Percentiles rank a stretch among this genome's conserved stretches.
Evolutionary conservation across 2,329 filamentous ascomycete species (phyloP).

Genomic region (Talaromyces sp.): DNA sequence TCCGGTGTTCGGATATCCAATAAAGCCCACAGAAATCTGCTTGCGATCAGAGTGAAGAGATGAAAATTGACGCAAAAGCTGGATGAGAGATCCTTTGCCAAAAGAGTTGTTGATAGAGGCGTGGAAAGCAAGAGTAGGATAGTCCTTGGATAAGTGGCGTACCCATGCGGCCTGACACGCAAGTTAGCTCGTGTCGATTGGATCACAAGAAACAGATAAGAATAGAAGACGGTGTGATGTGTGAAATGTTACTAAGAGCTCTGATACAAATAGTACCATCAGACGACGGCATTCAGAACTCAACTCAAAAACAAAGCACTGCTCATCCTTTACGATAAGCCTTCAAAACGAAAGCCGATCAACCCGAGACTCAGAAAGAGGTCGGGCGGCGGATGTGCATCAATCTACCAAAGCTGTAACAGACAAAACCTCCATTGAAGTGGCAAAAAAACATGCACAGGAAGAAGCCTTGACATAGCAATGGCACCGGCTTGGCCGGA

Average conservation of each 20-base stretch:
- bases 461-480: slow-evolving; percentile 89
- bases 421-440: slow-evolving; percentile 73
- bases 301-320: slow-evolving; percentile 96
- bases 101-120: slow-evolving; percentile 94
- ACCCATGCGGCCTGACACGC: slow-evolving; percentile 81
- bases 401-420: slow-evolving; percentile 99
- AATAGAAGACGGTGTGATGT: slow-evolving; percentile 53
- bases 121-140: slow-evolving; percentile 91
- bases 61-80: slow-evolving; percentile 87
- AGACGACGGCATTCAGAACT: slow-evolving; percentile 64
- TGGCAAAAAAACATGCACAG: slow-evolving; percentile 49
- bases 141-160: slow-evolving; percentile 76
- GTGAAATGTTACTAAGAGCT: slow-evolving; percentile 99
- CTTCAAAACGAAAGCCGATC: slow-evolving; percentile 84
- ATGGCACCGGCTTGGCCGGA: slow-evolving; percentile 31
- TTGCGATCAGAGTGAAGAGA: slow-evolving; percentile 84
- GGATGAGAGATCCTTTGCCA: slow-evolving; percentile 90
- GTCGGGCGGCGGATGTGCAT: slow-evolving; percentile 65
- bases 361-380: slow-evolving; percentile 61
- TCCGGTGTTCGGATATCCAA: slow-evolving; percentile 87
- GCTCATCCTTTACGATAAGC: slow-evolving; percentile 67
- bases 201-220: slow-evolving; percentile 16
- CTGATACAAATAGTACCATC: slow-evolving; percentile 59
- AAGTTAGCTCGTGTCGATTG: slow-evolving; percentile 24
- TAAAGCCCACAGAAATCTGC: slow-evolving; percentile 87